phyloP scores from a whole-genome alignment of 2,329 filamentous ascomycete genomes.

The Arthrobotrys sinensis region DNA sequence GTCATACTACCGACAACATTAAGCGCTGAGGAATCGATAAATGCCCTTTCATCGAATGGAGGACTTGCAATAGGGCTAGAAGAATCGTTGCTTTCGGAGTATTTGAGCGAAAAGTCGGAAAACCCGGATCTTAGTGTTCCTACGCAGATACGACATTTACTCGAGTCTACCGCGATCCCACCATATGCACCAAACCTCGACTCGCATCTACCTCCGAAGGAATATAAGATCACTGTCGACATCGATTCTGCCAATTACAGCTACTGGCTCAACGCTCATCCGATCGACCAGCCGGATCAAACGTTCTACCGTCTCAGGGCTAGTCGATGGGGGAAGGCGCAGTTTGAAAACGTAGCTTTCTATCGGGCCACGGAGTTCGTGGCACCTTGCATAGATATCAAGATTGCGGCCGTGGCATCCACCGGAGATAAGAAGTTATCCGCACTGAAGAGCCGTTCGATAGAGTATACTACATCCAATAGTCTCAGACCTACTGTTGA shows the following conservation, averaged over 20 bases:
- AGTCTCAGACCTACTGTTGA: conserved; percentile 6
- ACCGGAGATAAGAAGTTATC: conserved; percentile 15
- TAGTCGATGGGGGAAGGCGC: conserved; percentile 20
- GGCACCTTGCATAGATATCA: conserved; percentile 36
- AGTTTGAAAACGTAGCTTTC: conserved; percentile 25
- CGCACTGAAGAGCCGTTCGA: conserved; percentile 16
- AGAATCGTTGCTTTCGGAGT: conserved; percentile 19
- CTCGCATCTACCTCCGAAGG: conserved; percentile 11
- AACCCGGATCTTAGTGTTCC: conserved; percentile 15
- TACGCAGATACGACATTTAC: not conserved
- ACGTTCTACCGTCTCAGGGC: conserved; percentile 29
- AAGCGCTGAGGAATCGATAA: conserved; percentile 37
- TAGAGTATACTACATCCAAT: conserved; percentile 23
- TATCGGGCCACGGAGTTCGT: conserved; percentile 33
- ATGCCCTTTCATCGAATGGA: not conserved
- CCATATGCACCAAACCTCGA: conserved; percentile 18
- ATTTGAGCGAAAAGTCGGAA: conserved; percentile 8
- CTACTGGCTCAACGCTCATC: conserved; percentile 31
- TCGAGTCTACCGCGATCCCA: not conserved
- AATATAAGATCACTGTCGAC: conserved; percentile 27
- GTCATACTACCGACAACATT: conserved; percentile 18
- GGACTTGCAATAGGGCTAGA: conserved; percentile 16
- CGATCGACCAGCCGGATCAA: conserved; percentile 17
- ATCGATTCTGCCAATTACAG: not conserved
- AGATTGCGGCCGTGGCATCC: conserved; percentile 3